Base-by-base conservation (phyloP, 345 rosid species). In the Clarkia xantiana region DNA sequence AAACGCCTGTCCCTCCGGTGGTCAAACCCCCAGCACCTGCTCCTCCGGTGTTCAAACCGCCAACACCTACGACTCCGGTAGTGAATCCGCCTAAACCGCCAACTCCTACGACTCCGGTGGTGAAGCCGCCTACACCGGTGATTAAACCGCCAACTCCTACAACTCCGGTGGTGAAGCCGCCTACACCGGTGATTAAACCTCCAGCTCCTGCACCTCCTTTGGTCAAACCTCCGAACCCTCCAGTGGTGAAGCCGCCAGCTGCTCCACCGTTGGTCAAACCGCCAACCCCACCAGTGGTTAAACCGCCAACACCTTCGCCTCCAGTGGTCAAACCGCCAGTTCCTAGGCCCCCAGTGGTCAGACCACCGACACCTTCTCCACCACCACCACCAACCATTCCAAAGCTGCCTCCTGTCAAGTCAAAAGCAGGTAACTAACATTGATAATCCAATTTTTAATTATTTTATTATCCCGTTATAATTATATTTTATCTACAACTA, bases 351-450 rank as follows among this genome's bases (percentile, higher is more conserved):
- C 43, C 54, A 4, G 42, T 19, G 42, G 11, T 36, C 22, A 36
- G 9, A 10, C 55, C 55, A 14, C 36, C 36, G 7, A 29, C 36
- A 29, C 36, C 36, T 29, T 14, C 55, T 11, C 55, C 55, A 15
- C 44, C 55, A 14, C 25, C 55, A 3, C 55, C 55, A 15, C 44
- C 55, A 14, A 14, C 58, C 3, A 22, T 49, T 29, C 60, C 53
- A 2, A 51, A 15, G 14, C 17, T 47, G 52, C 60, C 60, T 10
- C 60, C 46, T 2, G 60, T 56, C 19, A 56, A 40, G 45, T 56
- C 60, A 18, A 56, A 56, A 56, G 55, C 55, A 38, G 60, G 60
- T 56, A 47, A 45, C n/a, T 56, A 47, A 38, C 13, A 15, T 4
- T 16, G 20, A 16, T 9, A 9, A 16, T 8, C 11, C 4, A 15